Base-by-base conservation (phyloP, 371 early-diverging fungal genomes). In the Mucor plumbeus region DNA sequence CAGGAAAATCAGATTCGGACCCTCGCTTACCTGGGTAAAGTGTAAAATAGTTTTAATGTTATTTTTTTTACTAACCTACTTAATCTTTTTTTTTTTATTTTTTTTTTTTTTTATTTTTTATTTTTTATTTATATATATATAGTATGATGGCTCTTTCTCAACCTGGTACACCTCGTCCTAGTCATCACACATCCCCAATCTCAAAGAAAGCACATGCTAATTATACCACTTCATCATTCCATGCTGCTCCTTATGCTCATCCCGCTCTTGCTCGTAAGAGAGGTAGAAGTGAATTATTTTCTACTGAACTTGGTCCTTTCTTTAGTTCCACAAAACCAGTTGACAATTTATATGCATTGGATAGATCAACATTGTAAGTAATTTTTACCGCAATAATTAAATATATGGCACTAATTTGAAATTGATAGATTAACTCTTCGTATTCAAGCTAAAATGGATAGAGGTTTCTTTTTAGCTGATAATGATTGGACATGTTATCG, bases 401-500 rank as follows among this genome's bases (percentile, higher is more conserved):
- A 26, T 26, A 26, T 3, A 26, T 26, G 26, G 3, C 3, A 38
- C 38, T 9, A 17, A 57, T 58, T n/a, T 57, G 26, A 26, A 26
- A 26, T 1, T 11, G 4, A 38, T 11, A 77, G 77, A 54, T 53
- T 77, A 35, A 79, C 76, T n/a, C 65, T 83, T 61, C 78, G 79
- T 26, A 81, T 90, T 36, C 76, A 85, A 35, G 85, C 88, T 50
- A 90, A 88, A 64, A 85, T 93, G 69, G 95, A 93, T 69, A 84
- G 90, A 57, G 94, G 94, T 7, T 94, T 92, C 79, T 92, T 92
- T 68, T 74, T 91, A 64, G 91, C 92, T 26, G 87, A 90, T 41
- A 88, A 87, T 65, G 89, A 90, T 71, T 96, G 96, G 97, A 95
- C 96, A 1, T 96, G 97, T 73, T 97, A 97, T 75, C 91, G 97